Evolutionary conservation across 1,284 basidiomycete species (phyloP), one percentile per base, ranked within the genome.

Genomic region (Cutaneotrichosporon sp.): DNA sequence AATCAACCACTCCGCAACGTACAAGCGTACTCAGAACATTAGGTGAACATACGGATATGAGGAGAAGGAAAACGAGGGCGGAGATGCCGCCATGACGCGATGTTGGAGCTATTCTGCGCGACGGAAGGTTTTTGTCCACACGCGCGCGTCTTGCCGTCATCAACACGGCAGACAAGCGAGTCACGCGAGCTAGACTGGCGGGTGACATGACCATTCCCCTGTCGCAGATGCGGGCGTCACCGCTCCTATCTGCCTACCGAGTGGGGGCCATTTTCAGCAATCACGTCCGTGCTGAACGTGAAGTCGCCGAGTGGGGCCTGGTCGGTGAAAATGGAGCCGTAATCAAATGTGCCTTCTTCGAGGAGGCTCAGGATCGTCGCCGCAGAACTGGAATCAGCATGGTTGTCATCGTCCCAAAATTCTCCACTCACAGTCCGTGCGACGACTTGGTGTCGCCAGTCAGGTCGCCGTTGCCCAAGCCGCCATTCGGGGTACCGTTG

Each of bases 281-380:
- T 42, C 26, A 68, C 21, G 26, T 47, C 52, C 4, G 52, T 22
- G 32, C 30, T 51, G 57, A 68, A 68, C 50, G 65, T 60, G 42
- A 68, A 69, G 50, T 71, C 68, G 14, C 49, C 58, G 34, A 71
- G 56, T 26, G 70, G 70, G 13, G 78, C 78, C 61, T 80, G 78
- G 65, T 80, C 78, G 22, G 76, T 78, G 62, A 80, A 80, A 56
- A 80, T 76, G 26, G 73, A 73, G 21, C 76, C 73, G 65, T 80
- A 80, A 65, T 80, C 78, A 56, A 81, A 81, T 11, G 75, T 75
- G 16, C 80, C 80, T 63, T 80, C 76, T 62, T 80, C 77, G 62
- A 81, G 68, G 26, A 81, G 60, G 56, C 73, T 74, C 31, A 81
- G 63, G 52, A 81, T 81, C 0, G 79, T 77, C 8, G 79, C 78